Percentiles rank a stretch among this genome's conserved stretches.
Conservation (phyloP, 805 yeast species). For the Priceomyces medius region DNA sequence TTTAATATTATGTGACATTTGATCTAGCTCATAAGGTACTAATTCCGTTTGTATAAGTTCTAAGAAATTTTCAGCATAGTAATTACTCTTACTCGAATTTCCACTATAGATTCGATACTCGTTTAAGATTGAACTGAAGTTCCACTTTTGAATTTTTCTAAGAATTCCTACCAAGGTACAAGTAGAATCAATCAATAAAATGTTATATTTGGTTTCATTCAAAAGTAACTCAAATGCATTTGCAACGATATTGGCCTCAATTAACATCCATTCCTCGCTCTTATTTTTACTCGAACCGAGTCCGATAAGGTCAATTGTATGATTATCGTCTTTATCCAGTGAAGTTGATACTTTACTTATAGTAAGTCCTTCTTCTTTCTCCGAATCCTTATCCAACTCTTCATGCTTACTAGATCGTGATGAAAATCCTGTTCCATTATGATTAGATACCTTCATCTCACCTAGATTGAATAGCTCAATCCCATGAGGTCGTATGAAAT, state of each 20-base stretch:
- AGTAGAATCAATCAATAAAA: constrained; percentile 75
- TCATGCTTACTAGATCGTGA: constrained; percentile 18
- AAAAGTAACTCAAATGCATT: constrained; percentile 66
- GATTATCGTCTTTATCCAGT: constrained; percentile 3
- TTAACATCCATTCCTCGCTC: constrained; percentile 71
- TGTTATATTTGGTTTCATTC: constrained; percentile 62
- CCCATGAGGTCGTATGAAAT: constrained; percentile 57
- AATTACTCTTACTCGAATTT: constrained; percentile 69
- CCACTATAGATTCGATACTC: constrained; percentile 74
- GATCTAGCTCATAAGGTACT: constrained; percentile 40
- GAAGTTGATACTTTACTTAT: constrained; percentile 2
- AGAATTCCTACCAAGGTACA: constrained; percentile 78
- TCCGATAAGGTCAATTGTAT: constrained; percentile 23
- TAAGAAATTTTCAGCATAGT: constrained; percentile 76
- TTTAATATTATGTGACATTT: constrained; percentile 21
- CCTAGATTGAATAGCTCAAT: constrained; percentile 53
- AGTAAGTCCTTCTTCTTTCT: constrained; percentile 7
- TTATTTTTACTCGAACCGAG: constrained; percentile 24
- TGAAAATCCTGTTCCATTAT: constrained; percentile 26
- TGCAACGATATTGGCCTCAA: constrained; percentile 62
- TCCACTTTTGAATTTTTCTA: constrained; percentile 86
- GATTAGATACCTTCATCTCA: constrained; percentile 40
- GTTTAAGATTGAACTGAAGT: constrained; percentile 74
- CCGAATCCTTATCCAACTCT: constrained; percentile 10
- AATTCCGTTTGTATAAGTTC: constrained; percentile 66